Evolutionary conservation across 2,329 filamentous ascomycete species (phyloP).

Genomic region (Coleophoma cylindrospora): DNA sequence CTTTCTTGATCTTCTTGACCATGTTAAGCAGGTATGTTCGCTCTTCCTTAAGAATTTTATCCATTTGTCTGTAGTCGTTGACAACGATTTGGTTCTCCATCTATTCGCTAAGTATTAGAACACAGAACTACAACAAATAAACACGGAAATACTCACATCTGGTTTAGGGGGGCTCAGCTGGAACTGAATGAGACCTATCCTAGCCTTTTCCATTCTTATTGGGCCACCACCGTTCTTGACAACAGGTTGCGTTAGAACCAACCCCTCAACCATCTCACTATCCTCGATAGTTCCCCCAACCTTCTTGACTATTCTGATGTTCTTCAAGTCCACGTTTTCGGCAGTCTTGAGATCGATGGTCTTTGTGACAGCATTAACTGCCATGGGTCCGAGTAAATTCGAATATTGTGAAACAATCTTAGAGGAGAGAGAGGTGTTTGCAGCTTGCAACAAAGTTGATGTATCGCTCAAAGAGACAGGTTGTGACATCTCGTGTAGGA

Average conservation of each 20-base stretch:
- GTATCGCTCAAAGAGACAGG: constrained; percentile 87
- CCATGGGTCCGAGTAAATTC: constrained; percentile 92
- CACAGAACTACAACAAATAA: neutral
- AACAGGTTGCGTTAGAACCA: constrained; percentile 88
- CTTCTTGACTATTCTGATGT: constrained; percentile 97
- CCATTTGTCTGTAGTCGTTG: constrained; percentile 99
- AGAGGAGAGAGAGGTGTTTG: constrained; percentile 93
- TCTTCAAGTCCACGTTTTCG: constrained; percentile 93
- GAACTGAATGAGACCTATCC: constrained; percentile 96
- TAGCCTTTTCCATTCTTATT: constrained; percentile 91
- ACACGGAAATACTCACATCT: constrained; percentile 55
- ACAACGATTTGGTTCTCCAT: constrained; percentile 99
- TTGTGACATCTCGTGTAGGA: constrained; percentile 92
- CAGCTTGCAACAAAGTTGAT: constrained; percentile 86
- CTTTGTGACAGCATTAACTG: constrained; percentile 92
- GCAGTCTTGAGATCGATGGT: constrained; percentile 94
- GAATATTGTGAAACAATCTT: constrained; percentile 99
- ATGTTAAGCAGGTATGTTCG: constrained; percentile 96
- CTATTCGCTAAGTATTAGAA: constrained; percentile 31
- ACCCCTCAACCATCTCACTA: constrained; percentile 91
- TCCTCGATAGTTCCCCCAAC: constrained; percentile 97
- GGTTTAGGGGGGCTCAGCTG: constrained; percentile 97
- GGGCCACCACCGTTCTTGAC: constrained; percentile 92
- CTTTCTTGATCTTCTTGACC: constrained; percentile 99
- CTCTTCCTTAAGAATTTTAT: constrained; percentile 99